Percentiles rank a stretch among this genome's conserved stretches.
These are phyloP conservation scores for Hemerocallis citrina DNA, from an alignment of 106 monocot species.

Conservation along the genomic window DNA sequence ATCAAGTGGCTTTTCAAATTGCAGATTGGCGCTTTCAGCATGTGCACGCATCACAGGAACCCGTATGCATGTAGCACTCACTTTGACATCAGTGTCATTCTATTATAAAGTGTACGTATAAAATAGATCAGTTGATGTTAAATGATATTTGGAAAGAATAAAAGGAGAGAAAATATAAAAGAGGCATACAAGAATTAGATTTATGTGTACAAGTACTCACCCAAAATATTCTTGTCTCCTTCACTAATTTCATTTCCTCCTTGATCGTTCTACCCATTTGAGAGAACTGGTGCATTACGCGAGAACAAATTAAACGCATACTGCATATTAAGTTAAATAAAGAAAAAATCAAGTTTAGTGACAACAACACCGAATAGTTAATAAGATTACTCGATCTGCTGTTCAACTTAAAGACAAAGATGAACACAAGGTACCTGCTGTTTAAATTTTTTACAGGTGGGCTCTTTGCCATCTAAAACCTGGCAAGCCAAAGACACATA, in stretches of 20 bases:
- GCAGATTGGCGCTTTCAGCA: slow-evolving; percentile 90
- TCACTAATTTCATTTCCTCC: slow-evolving; percentile 97
- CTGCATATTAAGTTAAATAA: slow-evolving; percentile 44
- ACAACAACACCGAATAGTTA: neutral
- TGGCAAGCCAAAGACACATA: slow-evolving; percentile 18
- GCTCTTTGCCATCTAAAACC: slow-evolving; percentile 89
- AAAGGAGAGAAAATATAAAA: neutral
- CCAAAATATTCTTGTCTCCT: slow-evolving; percentile 94
- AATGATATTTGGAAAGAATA: neutral
- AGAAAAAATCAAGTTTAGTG: neutral
- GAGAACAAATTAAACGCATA: slow-evolving; percentile 98
- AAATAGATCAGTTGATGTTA: neutral
- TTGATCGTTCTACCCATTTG: slow-evolving; percentile 98
- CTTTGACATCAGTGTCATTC: slow-evolving; percentile 78
- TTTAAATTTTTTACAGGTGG: slow-evolving; percentile 90
- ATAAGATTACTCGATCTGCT: too few species aligned
- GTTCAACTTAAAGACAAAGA: neutral
- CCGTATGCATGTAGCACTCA: slow-evolving; percentile 91
- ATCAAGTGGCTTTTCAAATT: slow-evolving; percentile 91
- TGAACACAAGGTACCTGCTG: slow-evolving; percentile 55
- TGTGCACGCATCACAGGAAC: slow-evolving; percentile 96
- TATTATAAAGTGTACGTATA: slow-evolving; percentile 14
- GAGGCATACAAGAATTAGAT: neutral
- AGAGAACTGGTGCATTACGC: slow-evolving; percentile 74
- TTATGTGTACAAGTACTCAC: slow-evolving; percentile 13